Evolutionary conservation across 345 rosid species (phyloP).

Genomic region (Psidium guajava): DNA sequence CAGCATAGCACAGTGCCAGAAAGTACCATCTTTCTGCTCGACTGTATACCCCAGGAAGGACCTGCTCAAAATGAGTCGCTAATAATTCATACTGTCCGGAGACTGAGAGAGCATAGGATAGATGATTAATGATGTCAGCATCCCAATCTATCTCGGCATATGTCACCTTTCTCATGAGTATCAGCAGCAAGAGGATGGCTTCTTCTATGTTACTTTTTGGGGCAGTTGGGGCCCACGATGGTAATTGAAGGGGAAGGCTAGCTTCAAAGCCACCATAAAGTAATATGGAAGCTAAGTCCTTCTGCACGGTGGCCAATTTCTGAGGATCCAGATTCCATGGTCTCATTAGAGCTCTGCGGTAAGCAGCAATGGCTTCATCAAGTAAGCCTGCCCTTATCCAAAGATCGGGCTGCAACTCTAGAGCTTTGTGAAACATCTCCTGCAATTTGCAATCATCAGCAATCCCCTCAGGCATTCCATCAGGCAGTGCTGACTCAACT

Average conservation of each 20-base stretch:
- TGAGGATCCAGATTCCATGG: slow-evolving; percentile 86
- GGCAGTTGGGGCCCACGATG: slow-evolving; percentile 19
- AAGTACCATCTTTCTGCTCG: slow-evolving; percentile 83
- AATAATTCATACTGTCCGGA: slow-evolving; percentile 55
- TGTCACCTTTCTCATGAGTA: slow-evolving; percentile 62
- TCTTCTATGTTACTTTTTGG: slow-evolving; percentile 58
- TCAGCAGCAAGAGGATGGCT: slow-evolving; percentile 65
- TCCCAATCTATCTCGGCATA: slow-evolving; percentile 70
- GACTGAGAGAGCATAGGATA: slow-evolving; percentile 67
- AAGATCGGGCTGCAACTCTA: slow-evolving; percentile 67
- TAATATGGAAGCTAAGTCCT: slow-evolving; percentile 58
- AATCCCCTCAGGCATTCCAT: slow-evolving; percentile 48
- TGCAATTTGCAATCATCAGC: slow-evolving; percentile 64
- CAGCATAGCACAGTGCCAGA: slow-evolving; percentile 82
- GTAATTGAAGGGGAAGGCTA: slow-evolving; percentile 28
- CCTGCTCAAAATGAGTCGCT: slow-evolving; percentile 67
- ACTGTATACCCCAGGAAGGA: slow-evolving; percentile 53
- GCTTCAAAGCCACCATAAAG: slow-evolving; percentile 77
- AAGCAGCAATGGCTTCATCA: slow-evolving; percentile 60
- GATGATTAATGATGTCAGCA: slow-evolving; percentile 72
- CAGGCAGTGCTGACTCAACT: slow-evolving; percentile 67
- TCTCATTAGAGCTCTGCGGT: slow-evolving; percentile 58
- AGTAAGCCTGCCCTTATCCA: slow-evolving; percentile 66
- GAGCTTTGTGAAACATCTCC: slow-evolving; percentile 72
- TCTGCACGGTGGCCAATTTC: slow-evolving; percentile 65